Conservation (phyloP, 495 filamentous ascomycete genomes). For the Lepraria neglecta region DNA sequence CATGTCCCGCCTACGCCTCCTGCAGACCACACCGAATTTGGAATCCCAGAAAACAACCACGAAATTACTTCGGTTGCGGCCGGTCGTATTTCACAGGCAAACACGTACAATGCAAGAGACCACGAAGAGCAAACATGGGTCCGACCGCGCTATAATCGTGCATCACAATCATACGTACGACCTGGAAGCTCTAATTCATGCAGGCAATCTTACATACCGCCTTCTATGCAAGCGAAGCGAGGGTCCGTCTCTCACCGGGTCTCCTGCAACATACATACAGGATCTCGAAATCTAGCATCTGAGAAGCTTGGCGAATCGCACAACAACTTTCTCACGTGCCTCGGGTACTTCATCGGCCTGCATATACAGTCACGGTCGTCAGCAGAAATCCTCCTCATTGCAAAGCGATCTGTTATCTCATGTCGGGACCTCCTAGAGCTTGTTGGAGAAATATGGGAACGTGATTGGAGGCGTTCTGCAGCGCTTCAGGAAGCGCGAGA, state of each 20-base stretch:
- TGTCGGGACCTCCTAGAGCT: constrained; percentile 71
- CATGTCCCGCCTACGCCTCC: constrained; percentile 66
- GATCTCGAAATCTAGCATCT: constrained; percentile 50
- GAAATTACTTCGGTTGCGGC: constrained; percentile 8
- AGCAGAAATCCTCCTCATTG: constrained; percentile 67
- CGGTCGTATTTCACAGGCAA: constrained; percentile 15
- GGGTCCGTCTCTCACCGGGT: constrained; percentile 52
- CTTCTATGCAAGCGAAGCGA: constrained; percentile 34
- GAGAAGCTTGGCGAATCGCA: constrained; percentile 67
- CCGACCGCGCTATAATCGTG: constrained; percentile 24
- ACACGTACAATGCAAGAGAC: constrained; percentile 21
- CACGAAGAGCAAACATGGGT: constrained; percentile 16
- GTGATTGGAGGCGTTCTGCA: constrained; percentile 59
- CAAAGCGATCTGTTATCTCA: constrained; percentile 72
- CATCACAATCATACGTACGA: constrained; percentile 24
- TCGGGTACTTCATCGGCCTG: constrained; percentile 87
- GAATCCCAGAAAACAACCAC: background rate
- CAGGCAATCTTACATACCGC: constrained; percentile 14
- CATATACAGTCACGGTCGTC: constrained; percentile 86
- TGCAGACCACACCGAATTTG: constrained; percentile 42
- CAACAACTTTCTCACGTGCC: constrained; percentile 78
- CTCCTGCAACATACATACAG: constrained; percentile 47
- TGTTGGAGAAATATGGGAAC: constrained; percentile 76
- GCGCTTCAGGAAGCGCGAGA: constrained; percentile 63
- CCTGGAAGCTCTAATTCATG: constrained; percentile 25